Evolutionary conservation across 1,284 basidiomycete genomes (phyloP), one percentile per base, ranked within the genome.

Genomic region (Agaricales sp.): DNA sequence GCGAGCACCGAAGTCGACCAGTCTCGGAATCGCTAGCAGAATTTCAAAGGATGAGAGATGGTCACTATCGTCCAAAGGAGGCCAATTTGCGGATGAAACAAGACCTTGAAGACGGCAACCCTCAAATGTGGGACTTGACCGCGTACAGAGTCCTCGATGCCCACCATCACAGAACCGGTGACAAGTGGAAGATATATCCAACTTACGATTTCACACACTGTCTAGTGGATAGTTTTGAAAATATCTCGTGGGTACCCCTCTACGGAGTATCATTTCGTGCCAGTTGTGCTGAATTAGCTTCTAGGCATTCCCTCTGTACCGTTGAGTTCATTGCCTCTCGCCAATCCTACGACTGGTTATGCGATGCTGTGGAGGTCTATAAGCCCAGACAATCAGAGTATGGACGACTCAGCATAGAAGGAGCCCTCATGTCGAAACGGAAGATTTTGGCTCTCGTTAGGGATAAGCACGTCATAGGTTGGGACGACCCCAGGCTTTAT

Each of bases 141-240:
- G 95, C 95, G 14, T 99, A 99, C 64, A 85, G 96, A 26, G 92
- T 98, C 41, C 76, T 99, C 52, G 78, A 88, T 48, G 82, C 91
- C 3, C 80, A 89, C 37, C 96, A 99, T 67, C 95, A 99, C 64
- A 82, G 96, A 23, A 99, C 96, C 0, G 84, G 83, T 21, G 82
- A 86, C 64, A 88, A 87, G 59, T 99, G 96, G 96, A 90, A 74
- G 60, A 86, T 92, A 57, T 96, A 96, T 64, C 92, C 95, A 2
- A 98, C 95, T 3, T 99, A 99, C 65, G 96, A 99, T 66, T 99
- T 96, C 63, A 98, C 96, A 0, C 96, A 99, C 72, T 99, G 96
- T 68, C 70, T 99, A 51, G 92, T 92, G 53, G 96, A 99, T 80
- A 96, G 92, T 60, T 89, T 99, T 61, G 96, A 99, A 66, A 97